Evolutionary conservation across 2,329 filamentous ascomycete species (phyloP), one percentile per base, ranked within the genome.

Genomic region (Pseudogymnoascus sp.): DNA sequence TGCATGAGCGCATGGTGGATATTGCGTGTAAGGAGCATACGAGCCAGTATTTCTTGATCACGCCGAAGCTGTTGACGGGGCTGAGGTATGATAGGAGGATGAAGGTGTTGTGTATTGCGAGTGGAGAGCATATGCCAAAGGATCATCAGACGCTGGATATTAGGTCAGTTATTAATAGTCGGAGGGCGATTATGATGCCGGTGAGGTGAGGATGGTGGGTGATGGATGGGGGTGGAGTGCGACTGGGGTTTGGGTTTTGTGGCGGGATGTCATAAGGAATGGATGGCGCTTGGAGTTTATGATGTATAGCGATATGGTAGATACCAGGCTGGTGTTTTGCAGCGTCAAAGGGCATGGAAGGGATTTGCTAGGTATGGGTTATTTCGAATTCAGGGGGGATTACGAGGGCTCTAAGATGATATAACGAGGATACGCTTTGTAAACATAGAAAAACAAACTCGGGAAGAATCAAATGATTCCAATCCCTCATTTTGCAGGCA

Each of bases 1-100:
- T 99, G 14, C 94, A 99, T 76, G 91, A 93, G 72, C 90, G 94
- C 65, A 95, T 99, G 89, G 94, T 99, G 7, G 92, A 97, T 70
- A 97, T 99, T 71, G 94, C 94, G 43, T 97, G 94, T 74, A 84
- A 85, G 66, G 87, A 92, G 74, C 85, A 88, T 72, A 86, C 85
- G n/a, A 83, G 80, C 67, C 86, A 89, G 76, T 99, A 99, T 77
- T 99, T 99, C 78, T 85, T 99, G 65, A 96, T 99, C 77, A 99
- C 94, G 43, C 94, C 94, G 4, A 99, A 99, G 77, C 80, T 99
- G 63, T 84, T 99, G 63, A 89, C 86, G 4, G 90, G 88, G 9
- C 78, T 99, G 63, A 85, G 86, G 67, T 99, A 97, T 73, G 89
- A 96, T 72, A 81, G 83, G 60, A 89, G 92, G 66, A 99, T 99